These are phyloP conservation scores for Physcomitrellopsis africana DNA, from an alignment of 225 moss, liverwort and hornwort genomes.

Conservation along the genomic window DNA sequence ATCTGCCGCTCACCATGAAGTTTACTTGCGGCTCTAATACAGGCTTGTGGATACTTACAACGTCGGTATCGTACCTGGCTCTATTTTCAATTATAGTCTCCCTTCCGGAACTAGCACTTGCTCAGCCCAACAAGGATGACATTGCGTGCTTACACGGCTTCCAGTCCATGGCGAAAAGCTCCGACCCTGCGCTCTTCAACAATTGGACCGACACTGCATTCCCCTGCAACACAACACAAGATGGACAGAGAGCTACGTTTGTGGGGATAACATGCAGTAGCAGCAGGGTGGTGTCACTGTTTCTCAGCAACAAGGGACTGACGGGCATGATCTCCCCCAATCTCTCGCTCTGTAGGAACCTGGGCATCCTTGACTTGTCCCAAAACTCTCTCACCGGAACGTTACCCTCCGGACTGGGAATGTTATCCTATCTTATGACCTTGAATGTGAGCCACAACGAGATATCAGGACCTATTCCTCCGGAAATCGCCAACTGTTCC, in stretches of 20 bases:
- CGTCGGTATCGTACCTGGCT: background rate
- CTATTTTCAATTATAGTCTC: constrained; percentile 7
- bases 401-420: constrained; percentile 61
- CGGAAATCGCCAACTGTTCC: constrained; percentile 66
- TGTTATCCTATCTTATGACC: constrained; percentile 56
- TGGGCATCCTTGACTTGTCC: constrained; percentile 72
- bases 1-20: constrained; percentile 44
- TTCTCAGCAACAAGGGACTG: constrained; percentile 52
- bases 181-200: constrained; percentile 26
- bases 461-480: constrained; percentile 62
- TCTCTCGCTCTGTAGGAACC: constrained; percentile 63
- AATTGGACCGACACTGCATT: constrained; percentile 77
- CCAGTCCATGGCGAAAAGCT: constrained; percentile 33
- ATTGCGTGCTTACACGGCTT: constrained; percentile 63
- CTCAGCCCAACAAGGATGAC: constrained; percentile 55
- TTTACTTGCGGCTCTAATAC: constrained; percentile 18
- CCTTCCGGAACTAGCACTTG: constrained; percentile 5
- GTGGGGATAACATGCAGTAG: constrained; percentile 68
- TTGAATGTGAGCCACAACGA: constrained; percentile 76
- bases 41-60: constrained; percentile 10
- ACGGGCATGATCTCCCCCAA: constrained; percentile 66
- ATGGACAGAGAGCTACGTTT: constrained; percentile 34
- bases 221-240: constrained; percentile 59
- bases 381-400: constrained; percentile 61
- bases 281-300: constrained; percentile 56